Conservation (phyloP, 2,329 filamentous ascomycete species). For the Neocucurbitaria cava region DNA sequence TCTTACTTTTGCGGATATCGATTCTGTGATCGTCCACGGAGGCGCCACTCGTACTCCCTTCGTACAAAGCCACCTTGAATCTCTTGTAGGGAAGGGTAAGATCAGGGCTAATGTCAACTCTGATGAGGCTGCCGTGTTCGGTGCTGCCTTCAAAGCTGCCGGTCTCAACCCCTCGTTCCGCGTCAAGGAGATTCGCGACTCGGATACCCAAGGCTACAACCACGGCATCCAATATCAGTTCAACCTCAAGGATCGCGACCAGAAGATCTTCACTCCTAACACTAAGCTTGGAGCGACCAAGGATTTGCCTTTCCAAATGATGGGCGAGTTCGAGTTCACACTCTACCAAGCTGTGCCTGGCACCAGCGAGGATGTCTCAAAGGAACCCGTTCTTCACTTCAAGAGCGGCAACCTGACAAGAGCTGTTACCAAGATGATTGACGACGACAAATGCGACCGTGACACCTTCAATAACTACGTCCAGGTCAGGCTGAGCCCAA, state of each 20-base stretch:
- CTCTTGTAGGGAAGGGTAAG: constrained; percentile 75
- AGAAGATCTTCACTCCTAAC: constrained; percentile 81
- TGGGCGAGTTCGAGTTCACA: constrained; percentile 78
- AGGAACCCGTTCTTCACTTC: constrained; percentile 70
- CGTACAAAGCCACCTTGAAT: constrained; percentile 87
- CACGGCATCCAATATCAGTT: constrained; percentile 78
- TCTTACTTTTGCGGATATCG: constrained; percentile 76
- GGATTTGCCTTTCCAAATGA: constrained; percentile 82
- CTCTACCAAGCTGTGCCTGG: constrained; percentile 76
- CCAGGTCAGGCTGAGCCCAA: constrained; percentile 71
- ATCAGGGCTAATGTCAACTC: constrained; percentile 94
- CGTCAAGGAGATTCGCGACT: constrained; percentile 91
- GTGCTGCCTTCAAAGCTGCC: constrained; percentile 92
- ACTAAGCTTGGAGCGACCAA: constrained; percentile 81
- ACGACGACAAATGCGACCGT: constrained; percentile 77
- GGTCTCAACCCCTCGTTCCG: constrained; percentile 93
- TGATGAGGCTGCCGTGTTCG: constrained; percentile 95
- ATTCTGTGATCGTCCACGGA: constrained; percentile 92
- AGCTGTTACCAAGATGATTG: constrained; percentile 78
- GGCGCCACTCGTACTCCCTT: constrained; percentile 91
- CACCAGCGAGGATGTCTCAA: constrained; percentile 53
- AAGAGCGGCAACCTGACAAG: constrained; percentile 85
- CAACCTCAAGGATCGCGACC: constrained; percentile 72
- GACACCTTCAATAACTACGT: constrained; percentile 83
- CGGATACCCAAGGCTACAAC: constrained; percentile 77